phyloP scores from a whole-genome alignment of 164 flowering plant species.

The Berberis thunbergii region DNA sequence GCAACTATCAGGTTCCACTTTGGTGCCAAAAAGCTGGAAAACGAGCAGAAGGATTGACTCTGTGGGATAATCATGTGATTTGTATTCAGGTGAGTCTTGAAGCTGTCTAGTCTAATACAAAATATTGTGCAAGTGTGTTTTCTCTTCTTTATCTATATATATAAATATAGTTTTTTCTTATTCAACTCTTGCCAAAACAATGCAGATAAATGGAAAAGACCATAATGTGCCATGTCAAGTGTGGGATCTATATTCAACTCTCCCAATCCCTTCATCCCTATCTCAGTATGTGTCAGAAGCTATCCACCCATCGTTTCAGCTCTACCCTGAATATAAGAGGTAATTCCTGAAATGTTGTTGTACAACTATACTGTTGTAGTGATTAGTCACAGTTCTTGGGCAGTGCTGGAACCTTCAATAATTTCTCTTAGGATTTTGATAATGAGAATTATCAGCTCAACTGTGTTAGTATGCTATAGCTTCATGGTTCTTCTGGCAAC shows the following conservation, averaged over 20 bases:
- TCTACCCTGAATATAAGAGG: conserved; percentile 68
- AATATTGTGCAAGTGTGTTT: not conserved
- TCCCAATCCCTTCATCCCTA: conserved; percentile 66
- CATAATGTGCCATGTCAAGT: conserved; percentile 36
- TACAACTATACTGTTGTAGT: no score
- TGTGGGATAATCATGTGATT: conserved; percentile 96
- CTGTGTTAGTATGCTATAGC: no score
- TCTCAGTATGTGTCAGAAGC: conserved; percentile 57
- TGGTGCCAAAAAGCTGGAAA: conserved; percentile 94
- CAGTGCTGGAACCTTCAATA: no score
- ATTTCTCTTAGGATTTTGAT: no score
- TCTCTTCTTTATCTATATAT: conserved; percentile 2
- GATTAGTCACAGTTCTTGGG: no score
- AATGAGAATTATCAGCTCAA: no score
- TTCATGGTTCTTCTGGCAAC: no score
- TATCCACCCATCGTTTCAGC: conserved; percentile 60
- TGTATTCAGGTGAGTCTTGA: conserved; percentile 65
- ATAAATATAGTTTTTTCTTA: conserved; percentile 1
- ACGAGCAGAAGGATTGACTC: conserved; percentile 66
- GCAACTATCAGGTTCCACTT: conserved; percentile 48
- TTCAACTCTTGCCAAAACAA: conserved; percentile 2
- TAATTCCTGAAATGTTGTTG: conserved; percentile 16
- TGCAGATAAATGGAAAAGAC: conserved; percentile 43
- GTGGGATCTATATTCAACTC: conserved; percentile 90
- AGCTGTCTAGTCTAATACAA: not conserved